Evolutionary conservation across 2,329 filamentous ascomycete species (phyloP), one percentile per base, ranked within the genome.

Genomic region (Dichotomopilus funicola): DNA sequence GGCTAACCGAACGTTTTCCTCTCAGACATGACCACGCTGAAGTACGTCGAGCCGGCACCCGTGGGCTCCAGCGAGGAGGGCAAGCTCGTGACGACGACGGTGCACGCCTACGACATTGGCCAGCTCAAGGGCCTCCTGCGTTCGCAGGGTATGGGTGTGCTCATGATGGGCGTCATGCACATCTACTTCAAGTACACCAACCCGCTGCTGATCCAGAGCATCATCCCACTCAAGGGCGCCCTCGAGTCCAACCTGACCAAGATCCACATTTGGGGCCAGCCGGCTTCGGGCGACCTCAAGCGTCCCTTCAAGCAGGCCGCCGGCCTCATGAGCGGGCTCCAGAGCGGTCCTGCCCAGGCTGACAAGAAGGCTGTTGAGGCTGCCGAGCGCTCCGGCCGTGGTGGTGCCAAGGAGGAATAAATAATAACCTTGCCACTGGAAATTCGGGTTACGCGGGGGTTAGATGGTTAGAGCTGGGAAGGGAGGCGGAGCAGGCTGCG

Each of bases 181-280:
- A 64, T 99, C 60, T 99, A 97, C 85, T 88, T 99, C 81, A 91
- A 96, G 74, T 99, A 97, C 86, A 97, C 91, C 78, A 99, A 97
- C 85, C 94, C 94, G 43, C 88, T 99, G 51, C 79, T 96, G 68
- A 96, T 99, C 78, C 94, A 99, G 83, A 95, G 88, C 72, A 96
- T 99, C 77, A 94, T 99, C 70, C 94, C 94, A 37, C 80, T 97
- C 74, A 99, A 99, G 86, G 82, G 88, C 70, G 92, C 91, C 46
- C 82, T 99, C 73, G 94, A 99, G 80, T 82, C 87, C 76, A 97
- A 96, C 80, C 79, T 96, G 66, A 83, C 94, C 79, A 96, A 97
- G 83, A 92, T 99, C 69, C 88, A 97, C 76, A 65, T 99, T 62
- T 88, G 91, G 62, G 91, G 91, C 67, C 79, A 94, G 73, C 83